Base-by-base conservation (phyloP, 306 rosid genomes). In the Trifolium repens region DNA sequence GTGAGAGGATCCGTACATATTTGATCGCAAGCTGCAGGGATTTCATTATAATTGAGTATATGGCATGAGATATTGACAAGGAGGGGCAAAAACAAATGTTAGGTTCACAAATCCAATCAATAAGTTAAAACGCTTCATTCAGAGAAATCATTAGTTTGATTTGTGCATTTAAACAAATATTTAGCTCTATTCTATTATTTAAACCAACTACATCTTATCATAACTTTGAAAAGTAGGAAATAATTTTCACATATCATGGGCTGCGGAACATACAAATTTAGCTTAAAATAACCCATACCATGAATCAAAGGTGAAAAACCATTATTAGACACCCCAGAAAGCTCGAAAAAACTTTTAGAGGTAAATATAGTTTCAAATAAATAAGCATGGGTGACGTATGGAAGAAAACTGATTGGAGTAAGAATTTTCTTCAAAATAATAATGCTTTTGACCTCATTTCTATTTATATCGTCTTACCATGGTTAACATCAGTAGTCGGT, bases 1-100 rank as follows among this genome's bases (percentile, higher is more conserved):
- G 96, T 90, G 69, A 96, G 96, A 0, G 99, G 99, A 34, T 96
- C 99, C 63, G 76, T 73, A 43, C 99, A 96, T 57, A 80, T 79
- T 91, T 91, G 98, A 85, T 85, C 97, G 76, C 99, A 96, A 74
- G 85, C 98, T 90, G 93, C 83, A 80, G 47, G 60, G 66, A 17
- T 71, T 76, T 34, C 83, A 78, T 69, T 89, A 54, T 79, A 80
- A 85, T 87, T 87, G 78, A 73, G 69, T 61, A 72, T 82, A 77
- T 81, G 76, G 85, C 88, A 22, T 75, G 37, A 74, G 91, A 88
- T 54, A 90, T 72, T 8, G 82, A 79, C 71, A 67, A 44, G 78
- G 80, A 66, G 85, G 87, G 63, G 83, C 83, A 37, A 85, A 86
- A 2, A 43, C 49, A 61, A 61, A 40, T 32, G 43, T 22, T 43